phyloP scores from a whole-genome alignment of 768 basidiomycete species.

The Mycena kentingensis region DNA sequence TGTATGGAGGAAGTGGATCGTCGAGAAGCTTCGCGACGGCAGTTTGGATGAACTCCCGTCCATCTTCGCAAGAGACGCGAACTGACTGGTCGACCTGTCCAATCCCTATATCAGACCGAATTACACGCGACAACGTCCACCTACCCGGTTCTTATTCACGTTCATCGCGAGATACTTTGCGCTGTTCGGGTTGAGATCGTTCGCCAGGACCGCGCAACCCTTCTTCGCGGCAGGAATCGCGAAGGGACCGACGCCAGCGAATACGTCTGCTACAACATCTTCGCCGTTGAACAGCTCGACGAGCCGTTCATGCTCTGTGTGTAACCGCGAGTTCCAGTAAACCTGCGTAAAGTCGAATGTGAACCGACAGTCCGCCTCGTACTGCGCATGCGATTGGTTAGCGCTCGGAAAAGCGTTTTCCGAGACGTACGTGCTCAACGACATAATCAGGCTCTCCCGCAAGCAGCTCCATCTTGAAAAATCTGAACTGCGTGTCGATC shows the following conservation, averaged over 20 bases:
- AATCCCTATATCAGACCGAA: constrained; percentile 2
- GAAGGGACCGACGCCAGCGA: constrained; percentile 98
- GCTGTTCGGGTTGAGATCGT: constrained; percentile 92
- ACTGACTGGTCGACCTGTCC: constrained; percentile 70
- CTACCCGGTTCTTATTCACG: constrained; percentile 73
- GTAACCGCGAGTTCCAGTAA: constrained; percentile 97
- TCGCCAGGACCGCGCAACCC: constrained; percentile 86
- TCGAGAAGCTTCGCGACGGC: constrained; percentile 55
- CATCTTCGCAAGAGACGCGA: constrained; percentile 79
- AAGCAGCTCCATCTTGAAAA: constrained; percentile 95
- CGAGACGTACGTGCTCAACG: constrained; percentile 77
- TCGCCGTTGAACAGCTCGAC: constrained; percentile 70
- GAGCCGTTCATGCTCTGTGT: constrained; percentile 87
- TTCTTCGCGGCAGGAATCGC: constrained; percentile 91
- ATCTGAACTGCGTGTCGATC: constrained; percentile 84
- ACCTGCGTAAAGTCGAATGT: constrained; percentile 93
- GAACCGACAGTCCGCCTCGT: constrained; percentile 84
- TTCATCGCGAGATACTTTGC: constrained; percentile 77
- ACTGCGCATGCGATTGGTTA: constrained; percentile 42
- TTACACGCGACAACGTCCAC: constrained; percentile 25
- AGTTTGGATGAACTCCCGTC: constrained; percentile 77
- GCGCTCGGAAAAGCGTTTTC: background rate
- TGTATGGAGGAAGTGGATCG: constrained; percentile 65
- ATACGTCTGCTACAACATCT: constrained; percentile 89
- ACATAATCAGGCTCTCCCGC: constrained; percentile 88